phyloP scores from a whole-genome alignment of 108 stramenopile genomes.

The Ochromonas danica region DNA sequence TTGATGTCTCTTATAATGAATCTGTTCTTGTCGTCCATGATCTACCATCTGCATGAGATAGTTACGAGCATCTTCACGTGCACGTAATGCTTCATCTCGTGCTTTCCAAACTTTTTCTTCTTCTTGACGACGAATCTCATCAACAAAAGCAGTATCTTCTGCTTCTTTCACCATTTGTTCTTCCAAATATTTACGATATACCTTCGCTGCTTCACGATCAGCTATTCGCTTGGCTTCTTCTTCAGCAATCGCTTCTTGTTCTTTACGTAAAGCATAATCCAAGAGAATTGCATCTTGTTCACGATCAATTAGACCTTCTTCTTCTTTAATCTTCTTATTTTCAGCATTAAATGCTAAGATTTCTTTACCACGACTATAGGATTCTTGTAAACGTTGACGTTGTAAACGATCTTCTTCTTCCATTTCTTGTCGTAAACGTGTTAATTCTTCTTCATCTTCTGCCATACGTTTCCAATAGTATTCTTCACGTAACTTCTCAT shows the following conservation, averaged over 20 bases:
- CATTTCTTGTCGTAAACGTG: conserved; percentile 5
- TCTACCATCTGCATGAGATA: conserved; percentile 32
- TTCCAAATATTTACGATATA: conserved; percentile 28
- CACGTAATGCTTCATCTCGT: conserved; percentile 25
- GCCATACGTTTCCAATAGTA: neutral
- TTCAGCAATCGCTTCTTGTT: neutral
- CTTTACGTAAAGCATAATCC: conserved; percentile 23
- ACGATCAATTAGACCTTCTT: neutral
- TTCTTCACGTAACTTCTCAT: neutral
- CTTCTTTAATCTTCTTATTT: neutral
- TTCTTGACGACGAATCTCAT: conserved; percentile 28
- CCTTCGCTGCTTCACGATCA: conserved; percentile 25
- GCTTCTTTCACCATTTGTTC: conserved; percentile 35
- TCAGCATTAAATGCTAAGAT: conserved; percentile 20
- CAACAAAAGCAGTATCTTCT: conserved; percentile 34
- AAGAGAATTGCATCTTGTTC: conserved; percentile 28
- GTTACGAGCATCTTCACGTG: conserved; percentile 27
- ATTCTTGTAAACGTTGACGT: neutral
- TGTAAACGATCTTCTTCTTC: conserved; percentile 9
- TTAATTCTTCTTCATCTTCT: conserved; percentile 8
- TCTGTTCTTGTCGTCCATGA: conserved; percentile 33
- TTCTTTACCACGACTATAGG: conserved; percentile 1
- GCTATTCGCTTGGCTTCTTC: conserved; percentile 27
- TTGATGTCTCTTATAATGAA: neutral
- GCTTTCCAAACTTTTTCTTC: conserved; percentile 39